Evolutionary conservation across 306 rosid genomes (phyloP).

Genomic region (Mucuna pruriens): DNA sequence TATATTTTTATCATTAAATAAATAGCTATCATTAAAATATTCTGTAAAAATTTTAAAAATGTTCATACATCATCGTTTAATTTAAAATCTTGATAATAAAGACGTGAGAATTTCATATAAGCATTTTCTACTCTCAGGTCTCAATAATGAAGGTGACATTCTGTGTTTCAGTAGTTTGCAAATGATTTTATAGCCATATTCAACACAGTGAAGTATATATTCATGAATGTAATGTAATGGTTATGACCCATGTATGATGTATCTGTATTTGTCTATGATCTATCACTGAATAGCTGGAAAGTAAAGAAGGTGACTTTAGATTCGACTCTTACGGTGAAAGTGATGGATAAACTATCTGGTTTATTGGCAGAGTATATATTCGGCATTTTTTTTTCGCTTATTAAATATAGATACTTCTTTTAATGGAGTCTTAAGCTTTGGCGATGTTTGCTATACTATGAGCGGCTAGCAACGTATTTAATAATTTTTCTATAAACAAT

Average conservation of each 20-base stretch:
- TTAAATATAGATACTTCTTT: no score
- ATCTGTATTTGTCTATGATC: slow-evolving; percentile 2
- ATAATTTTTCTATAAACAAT: no score
- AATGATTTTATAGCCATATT: not conserved
- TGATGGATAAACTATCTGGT: not conserved
- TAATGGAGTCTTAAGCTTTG: no score
- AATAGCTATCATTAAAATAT: not conserved
- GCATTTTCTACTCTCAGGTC: not conserved
- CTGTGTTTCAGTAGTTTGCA: not conserved
- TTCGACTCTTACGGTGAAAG: not conserved
- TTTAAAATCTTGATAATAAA: not conserved
- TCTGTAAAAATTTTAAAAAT: not conserved
- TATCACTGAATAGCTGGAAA: not conserved
- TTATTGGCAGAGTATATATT: not conserved
- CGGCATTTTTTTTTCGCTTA: no score
- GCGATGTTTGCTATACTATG: no score
- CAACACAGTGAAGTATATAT: not conserved
- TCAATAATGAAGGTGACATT: slow-evolving; percentile 14
- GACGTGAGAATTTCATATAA: not conserved
- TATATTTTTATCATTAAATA: no score
- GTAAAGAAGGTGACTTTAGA: not conserved
- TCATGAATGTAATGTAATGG: not conserved
- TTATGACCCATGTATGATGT: not conserved
- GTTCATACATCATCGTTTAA: not conserved
- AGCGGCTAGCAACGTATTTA: no score